Conservation (phyloP, 768 basidiomycete genomes). For the Hygrophorus pudorinus region DNA sequence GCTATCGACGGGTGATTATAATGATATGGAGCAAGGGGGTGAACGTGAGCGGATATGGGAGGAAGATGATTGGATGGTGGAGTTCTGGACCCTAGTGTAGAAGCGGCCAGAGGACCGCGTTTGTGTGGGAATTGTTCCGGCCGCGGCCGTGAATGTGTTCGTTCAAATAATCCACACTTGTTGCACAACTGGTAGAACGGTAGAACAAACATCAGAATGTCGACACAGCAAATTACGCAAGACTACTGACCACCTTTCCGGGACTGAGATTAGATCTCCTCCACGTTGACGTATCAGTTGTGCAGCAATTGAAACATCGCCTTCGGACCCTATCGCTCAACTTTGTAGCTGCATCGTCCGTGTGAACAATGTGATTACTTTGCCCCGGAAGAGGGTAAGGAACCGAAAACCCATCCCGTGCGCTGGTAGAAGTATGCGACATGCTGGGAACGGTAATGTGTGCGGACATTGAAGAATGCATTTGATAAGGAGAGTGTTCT, state of each 20-base stretch:
- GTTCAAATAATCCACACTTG: conserved; percentile 76
- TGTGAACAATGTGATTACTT: conserved; percentile 33
- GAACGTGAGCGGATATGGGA: conserved; percentile 32
- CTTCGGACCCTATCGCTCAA: conserved; percentile 67
- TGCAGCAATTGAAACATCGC: conserved; percentile 78
- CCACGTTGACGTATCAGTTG: conserved; percentile 80
- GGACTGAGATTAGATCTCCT: conserved; percentile 66
- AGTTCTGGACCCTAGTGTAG: conserved; percentile 39
- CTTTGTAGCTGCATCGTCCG: conserved; percentile 76
- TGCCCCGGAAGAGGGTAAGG: conserved; percentile 24
- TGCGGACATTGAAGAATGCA: conserved; percentile 13
- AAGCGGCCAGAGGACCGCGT: conserved; percentile 53
- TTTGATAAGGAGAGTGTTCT: conserved; percentile 5
- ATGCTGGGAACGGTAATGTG: conserved; percentile 12
- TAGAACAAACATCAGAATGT: conserved; percentile 17
- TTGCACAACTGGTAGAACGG: conserved; percentile 35
- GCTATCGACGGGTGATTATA: conserved; percentile 46
- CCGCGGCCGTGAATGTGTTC: conserved; percentile 68
- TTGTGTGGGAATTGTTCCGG: conserved; percentile 80
- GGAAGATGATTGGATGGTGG: conserved; percentile 35
- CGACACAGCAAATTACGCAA: background rate
- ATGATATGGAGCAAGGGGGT: conserved; percentile 35
- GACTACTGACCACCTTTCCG: conserved; percentile 55
- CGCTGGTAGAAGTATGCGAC: conserved; percentile 8
- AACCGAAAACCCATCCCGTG: conserved; percentile 16